Base-by-base conservation (phyloP, 1,139 yeast genomes). In the Sugiyamaella sp. region DNA sequence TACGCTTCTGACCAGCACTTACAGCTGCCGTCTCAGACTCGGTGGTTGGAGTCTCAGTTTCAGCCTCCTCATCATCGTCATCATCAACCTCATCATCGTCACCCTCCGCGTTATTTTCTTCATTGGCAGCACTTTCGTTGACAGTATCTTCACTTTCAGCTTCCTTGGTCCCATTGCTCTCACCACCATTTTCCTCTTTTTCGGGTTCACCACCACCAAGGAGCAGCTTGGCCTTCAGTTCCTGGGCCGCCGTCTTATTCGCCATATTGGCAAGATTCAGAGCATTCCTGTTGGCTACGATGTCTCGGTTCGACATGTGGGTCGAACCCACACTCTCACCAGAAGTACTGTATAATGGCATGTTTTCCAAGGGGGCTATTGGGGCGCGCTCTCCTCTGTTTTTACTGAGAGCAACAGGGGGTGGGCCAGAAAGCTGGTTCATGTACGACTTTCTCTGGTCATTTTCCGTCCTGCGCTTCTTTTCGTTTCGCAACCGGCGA, bases 211-310 rank as follows among this genome's bases (percentile, higher is more conserved):
- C 39, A 32, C 53, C 54, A 5, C 59, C 60, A 20, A 51, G 39
- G 44, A 65, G 55, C 42, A 74, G 49, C 42, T 72, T 68, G 16
- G 74, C 78, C 61, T 82, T 82, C 65, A 88, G 72, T 5, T 80
- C 79, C 17, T 82, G 85, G 6, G 91, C 89, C 1, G 91, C 93
- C 52, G 79, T 80, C 47, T 80, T 77, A 67, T 89, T 86, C 24
- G 90, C 88, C 74, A 84, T 77, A 60, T 85, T 86, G 0, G 96
- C 96, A 63, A 84, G 74, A 40, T 85, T 85, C n/a, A 87, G 78
- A 17, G 82, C 80, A 46, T 78, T 83, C 46, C 86, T 76, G 63
- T 86, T 80, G 51, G 81, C 79, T 10, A 86, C 95, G 63, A 89
- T 78, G 57, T 89, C 95, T 58, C 82, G 79, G 61, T 89, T 89